Base-by-base conservation (phyloP, 306 rosid genomes). In the Amphicarpaea edgeworthii region DNA sequence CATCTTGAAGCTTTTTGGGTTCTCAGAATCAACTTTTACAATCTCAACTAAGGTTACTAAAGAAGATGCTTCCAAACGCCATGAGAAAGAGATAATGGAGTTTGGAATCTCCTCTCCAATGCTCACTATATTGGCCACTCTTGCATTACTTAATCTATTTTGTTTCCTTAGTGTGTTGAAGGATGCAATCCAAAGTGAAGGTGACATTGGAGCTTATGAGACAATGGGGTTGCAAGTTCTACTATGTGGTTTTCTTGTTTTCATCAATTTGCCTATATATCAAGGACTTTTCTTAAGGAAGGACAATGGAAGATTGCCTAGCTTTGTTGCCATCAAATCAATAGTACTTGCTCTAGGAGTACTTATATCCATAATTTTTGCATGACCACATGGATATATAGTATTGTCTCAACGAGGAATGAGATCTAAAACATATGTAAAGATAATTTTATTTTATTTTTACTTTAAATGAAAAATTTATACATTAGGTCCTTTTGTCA, bases 31-130 rank as follows among this genome's bases (percentile, higher is more conserved):
- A 63, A 66, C 73, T 46, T 95, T 95, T 61, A 49, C 62, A 72
- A 85, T 95, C 75, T 87, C 97, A n/a, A 41, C 88, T 12, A 95
- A 95, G 80, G 88, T 89, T 16, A 70, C 82, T 1, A 90, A 85
- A n/a, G 84, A 90, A 66, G 97, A 90, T 6, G 93, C 73, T 62
- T 81, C 83, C 2, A 58, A 83, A 30, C 63, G 97, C 15, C 82
- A 74, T 8, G 84, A 89, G 85, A 85, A 89, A 23, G 97, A 95
- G 59, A 73, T 88, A 0, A 92, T 92, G 92, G 98, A 95, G 77
- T 92, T 95, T 61, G 97, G 96, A 85, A 21, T 68, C 41, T 84
- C 97, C n/a, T 85, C 97, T 12, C 90, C 96, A 11, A 83, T 90
- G 88, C 75, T 92, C 79, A 84, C 87, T 9, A 6, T 86, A 15